Conservation (phyloP, 768 basidiomycete genomes). For the Tricholoma sp. region DNA sequence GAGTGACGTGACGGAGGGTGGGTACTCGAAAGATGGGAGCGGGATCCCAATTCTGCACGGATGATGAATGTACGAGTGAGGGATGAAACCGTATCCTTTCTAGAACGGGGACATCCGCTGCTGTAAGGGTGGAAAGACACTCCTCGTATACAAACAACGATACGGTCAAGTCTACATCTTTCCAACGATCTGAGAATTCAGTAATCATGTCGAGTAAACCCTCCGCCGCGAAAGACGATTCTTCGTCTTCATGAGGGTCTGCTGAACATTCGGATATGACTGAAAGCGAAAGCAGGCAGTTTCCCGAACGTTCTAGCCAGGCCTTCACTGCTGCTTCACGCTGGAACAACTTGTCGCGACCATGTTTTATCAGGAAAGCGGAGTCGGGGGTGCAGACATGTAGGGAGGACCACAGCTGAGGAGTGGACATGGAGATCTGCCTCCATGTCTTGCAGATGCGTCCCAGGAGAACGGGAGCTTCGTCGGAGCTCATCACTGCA, state of each 20-base stretch:
- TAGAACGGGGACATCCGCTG: background rate
- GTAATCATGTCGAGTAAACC: background rate
- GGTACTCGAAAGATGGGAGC: background rate
- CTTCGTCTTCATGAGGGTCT: background rate
- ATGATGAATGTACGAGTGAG: background rate
- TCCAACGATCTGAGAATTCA: background rate
- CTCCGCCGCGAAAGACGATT: background rate
- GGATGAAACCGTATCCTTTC: background rate
- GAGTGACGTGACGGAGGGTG: background rate
- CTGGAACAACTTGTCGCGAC: background rate
- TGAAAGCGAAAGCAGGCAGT: slow-evolving; percentile 4
- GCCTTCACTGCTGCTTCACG: background rate
- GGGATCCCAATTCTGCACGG: background rate
- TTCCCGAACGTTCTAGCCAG: slow-evolving; percentile 3
- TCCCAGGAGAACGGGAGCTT: background rate
- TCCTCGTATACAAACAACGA: background rate
- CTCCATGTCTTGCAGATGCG: background rate
- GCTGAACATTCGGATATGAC: background rate
- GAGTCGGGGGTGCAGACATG: background rate
- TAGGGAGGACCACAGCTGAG: background rate
- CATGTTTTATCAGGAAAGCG: background rate
- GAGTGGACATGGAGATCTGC: background rate
- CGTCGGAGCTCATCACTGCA: background rate
- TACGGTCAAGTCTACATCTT: background rate
- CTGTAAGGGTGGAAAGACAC: background rate